A percentile compares a stretch with the other conserved stretches of the same genome.
Conservation (phyloP, 202 grass and related monocot species). For the Carex sylvatica region DNA sequence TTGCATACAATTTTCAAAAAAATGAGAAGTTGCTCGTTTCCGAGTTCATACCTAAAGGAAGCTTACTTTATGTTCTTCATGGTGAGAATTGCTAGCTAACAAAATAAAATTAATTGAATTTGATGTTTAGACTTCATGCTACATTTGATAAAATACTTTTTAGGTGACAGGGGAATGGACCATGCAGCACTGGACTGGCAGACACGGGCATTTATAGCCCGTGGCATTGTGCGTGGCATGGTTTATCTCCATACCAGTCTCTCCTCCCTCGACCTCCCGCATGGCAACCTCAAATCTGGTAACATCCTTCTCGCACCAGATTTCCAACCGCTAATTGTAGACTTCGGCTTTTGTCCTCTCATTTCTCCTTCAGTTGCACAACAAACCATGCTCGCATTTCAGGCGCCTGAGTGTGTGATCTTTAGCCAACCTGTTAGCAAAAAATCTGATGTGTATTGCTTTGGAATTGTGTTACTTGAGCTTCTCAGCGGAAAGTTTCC, state of each 20-base stretch:
- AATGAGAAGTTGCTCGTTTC: conserved; percentile 84
- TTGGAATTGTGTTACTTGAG: conserved; percentile 89
- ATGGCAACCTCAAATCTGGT: conserved; percentile 91
- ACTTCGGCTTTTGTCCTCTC: conserved; percentile 68
- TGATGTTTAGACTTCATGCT: background rate
- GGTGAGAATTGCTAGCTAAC: conserved; percentile 29
- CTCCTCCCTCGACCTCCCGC: conserved; percentile 44
- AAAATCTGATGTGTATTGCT: conserved; percentile 86
- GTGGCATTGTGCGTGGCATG: conserved; percentile 47
- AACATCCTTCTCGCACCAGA: conserved; percentile 74
- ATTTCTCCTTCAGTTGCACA: conserved; percentile 28
- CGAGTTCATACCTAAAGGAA: conserved; percentile 88
- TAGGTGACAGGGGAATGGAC: conserved; percentile 72
- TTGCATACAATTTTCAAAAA: conserved; percentile 70
- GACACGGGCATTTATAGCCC: conserved; percentile 51
- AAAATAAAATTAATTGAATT: background rate
- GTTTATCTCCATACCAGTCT: conserved; percentile 58
- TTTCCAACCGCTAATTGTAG: conserved; percentile 80
- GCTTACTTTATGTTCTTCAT: conserved; percentile 82
- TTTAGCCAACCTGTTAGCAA: conserved; percentile 13
- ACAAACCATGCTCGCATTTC: conserved; percentile 39
- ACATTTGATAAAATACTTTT: background rate
- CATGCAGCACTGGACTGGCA: conserved; percentile 72
- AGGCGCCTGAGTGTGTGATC: conserved; percentile 45
- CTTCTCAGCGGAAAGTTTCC: conserved; percentile 92